These are phyloP conservation scores for Ochromonas danica DNA, from an alignment of 108 stramenopile genomes.

Conservation along the genomic window DNA sequence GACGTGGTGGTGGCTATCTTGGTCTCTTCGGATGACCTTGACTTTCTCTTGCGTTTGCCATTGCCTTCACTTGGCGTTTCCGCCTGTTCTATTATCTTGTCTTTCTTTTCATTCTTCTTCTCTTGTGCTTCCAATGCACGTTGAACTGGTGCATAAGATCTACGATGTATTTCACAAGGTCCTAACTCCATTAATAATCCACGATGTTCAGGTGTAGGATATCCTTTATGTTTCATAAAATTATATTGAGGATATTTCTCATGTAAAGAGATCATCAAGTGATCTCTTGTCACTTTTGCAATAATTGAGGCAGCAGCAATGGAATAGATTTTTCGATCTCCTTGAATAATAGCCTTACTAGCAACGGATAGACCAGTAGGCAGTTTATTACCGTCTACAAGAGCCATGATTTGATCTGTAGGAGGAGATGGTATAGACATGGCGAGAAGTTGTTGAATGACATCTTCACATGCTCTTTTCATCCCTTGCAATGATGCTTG, in stretches of 20 bases:
- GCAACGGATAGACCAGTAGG: constrained; percentile 34
- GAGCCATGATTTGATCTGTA: not conserved
- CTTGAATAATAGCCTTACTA: constrained; percentile 68
- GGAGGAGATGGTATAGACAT: not conserved
- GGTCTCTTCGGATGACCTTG: too few species aligned
- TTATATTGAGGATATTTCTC: constrained; percentile 75
- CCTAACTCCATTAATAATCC: not conserved
- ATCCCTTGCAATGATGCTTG: constrained; percentile 88
- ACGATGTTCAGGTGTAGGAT: constrained; percentile 77
- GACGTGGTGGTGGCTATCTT: too few species aligned
- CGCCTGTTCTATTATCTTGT: too few species aligned
- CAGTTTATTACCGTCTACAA: constrained; percentile 51
- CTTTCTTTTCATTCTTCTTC: not conserved
- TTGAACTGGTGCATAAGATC: constrained; percentile 23
- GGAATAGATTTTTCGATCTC: constrained; percentile 77
- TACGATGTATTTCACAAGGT: not conserved
- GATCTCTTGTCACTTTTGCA: constrained; percentile 93
- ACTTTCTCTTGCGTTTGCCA: too few species aligned
- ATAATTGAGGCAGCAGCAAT: constrained; percentile 93
- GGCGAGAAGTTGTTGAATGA: constrained; percentile 33
- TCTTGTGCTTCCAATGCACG: not conserved
- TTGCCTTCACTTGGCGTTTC: too few species aligned
- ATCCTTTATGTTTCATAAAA: constrained; percentile 87
- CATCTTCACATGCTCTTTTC: constrained; percentile 62
- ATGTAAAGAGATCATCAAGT: constrained; percentile 84